phyloP scores from a whole-genome alignment of 2,329 filamentous ascomycete genomes.

The Sphaerulina vaccinii region DNA sequence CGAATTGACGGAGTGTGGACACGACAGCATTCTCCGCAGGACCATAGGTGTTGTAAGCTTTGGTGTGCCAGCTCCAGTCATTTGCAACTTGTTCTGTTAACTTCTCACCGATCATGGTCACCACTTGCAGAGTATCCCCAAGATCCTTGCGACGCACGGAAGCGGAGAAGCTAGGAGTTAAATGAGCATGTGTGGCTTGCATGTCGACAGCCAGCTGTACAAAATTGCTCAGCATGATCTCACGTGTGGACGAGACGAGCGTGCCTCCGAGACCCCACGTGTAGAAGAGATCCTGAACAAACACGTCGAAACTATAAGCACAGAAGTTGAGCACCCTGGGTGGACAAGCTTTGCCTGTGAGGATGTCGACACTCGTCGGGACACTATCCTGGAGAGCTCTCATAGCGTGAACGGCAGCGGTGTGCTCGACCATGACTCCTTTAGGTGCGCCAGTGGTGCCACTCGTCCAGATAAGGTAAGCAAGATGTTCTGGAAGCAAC shows the following conservation, averaged over 20 bases:
- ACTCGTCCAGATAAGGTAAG: constrained; percentile 22
- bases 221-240: constrained; percentile 4
- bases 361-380: background rate
- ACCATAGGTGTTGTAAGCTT: background rate
- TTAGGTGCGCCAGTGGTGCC: constrained; percentile 24
- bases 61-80: background rate
- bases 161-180: background rate
- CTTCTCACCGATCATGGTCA: background rate
- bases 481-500: constrained; percentile 1
- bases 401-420: background rate
- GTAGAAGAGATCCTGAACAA: constrained; percentile 7
- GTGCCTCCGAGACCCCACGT: constrained; percentile 2
- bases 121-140: background rate
- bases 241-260: constrained; percentile 4
- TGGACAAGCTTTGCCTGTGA: background rate
- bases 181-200: background rate
- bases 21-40: background rate
- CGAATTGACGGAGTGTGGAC: background rate
- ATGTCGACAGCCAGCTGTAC: background rate
- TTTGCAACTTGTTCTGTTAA: background rate
- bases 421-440: constrained; percentile 22
- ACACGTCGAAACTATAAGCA: constrained; percentile 1
- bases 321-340: background rate
- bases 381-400: background rate
- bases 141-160: background rate